Conservation (phyloP, 1,284 basidiomycete species). For the Fereydounia khargensis region DNA sequence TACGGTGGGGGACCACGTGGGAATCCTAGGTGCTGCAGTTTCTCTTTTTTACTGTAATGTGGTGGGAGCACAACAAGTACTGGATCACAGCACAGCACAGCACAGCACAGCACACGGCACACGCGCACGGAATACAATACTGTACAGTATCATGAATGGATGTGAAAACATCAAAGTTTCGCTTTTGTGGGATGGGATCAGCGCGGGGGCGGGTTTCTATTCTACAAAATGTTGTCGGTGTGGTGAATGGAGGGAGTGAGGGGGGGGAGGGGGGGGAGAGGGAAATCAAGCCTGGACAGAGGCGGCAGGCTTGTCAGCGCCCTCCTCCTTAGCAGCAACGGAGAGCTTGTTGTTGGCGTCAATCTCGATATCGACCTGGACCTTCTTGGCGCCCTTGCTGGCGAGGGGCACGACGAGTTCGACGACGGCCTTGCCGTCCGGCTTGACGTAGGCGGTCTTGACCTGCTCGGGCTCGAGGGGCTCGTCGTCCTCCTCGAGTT, state of each 20-base stretch:
- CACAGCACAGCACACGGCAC: too few relatives aligned
- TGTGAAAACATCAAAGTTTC: too few relatives aligned
- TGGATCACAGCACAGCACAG: too few relatives aligned
- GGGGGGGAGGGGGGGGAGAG: background rate
- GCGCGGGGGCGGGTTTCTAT: too few relatives aligned
- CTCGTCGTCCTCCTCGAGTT: constrained; percentile 61
- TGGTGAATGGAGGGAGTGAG: background rate
- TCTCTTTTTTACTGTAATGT: too few relatives aligned
- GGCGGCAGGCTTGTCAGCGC: background rate
- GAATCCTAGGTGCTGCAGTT: too few relatives aligned
- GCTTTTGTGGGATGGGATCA: too few relatives aligned
- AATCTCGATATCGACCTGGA: constrained; percentile 22
- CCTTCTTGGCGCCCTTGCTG: constrained; percentile 13
- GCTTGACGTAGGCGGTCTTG: constrained; percentile 39
- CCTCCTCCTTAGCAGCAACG: constrained; percentile 19
- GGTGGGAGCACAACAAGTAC: too few relatives aligned
- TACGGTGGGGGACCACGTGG: too few relatives aligned
- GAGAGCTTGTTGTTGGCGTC: constrained; percentile 13
- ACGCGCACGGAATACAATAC: too few relatives aligned
- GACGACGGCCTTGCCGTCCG: constrained; percentile 19
- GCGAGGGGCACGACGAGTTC: constrained; percentile 30
- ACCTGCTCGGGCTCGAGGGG: constrained; percentile 46
- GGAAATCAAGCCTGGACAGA: background rate
- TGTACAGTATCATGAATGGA: too few relatives aligned
- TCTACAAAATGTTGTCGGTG: too few relatives aligned